A percentile compares a stretch with the other conserved stretches of the same genome.
Evolutionary conservation across 2,329 filamentous ascomycete genomes (phyloP).

Genomic region (Berkeleyomyces basicola): DNA sequence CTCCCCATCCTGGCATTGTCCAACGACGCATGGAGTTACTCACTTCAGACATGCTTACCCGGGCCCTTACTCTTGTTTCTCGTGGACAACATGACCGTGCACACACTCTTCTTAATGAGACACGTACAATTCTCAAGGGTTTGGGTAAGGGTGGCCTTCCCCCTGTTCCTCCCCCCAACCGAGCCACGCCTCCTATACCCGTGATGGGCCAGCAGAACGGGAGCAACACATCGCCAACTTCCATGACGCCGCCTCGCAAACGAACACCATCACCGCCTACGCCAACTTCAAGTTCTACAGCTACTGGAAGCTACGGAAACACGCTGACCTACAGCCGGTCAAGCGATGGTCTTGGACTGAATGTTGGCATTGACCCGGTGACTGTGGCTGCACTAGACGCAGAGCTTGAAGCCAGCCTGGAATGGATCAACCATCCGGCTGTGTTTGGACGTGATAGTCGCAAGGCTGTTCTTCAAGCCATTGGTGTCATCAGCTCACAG

Average conservation of each 20-base stretch:
- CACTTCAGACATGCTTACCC: constrained; percentile 93
- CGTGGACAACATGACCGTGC: constrained; percentile 87
- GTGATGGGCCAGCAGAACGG: background rate
- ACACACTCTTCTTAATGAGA: constrained; percentile 82
- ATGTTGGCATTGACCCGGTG: constrained; percentile 63
- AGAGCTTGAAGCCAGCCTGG: constrained; percentile 75
- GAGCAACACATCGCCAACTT: constrained; percentile 23
- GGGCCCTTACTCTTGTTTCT: constrained; percentile 78
- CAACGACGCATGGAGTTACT: constrained; percentile 94
- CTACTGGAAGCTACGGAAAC: constrained; percentile 24
- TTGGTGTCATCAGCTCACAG: constrained; percentile 91
- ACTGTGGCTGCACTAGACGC: constrained; percentile 79
- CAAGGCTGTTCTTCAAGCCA: constrained; percentile 90
- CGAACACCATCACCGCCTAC: constrained; percentile 38
- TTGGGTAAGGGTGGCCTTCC: constrained; percentile 89
- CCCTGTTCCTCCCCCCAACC: constrained; percentile 52
- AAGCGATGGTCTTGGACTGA: constrained; percentile 39
- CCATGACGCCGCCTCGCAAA: constrained; percentile 36
- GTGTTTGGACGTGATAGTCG: constrained; percentile 87
- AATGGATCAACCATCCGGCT: constrained; percentile 96
- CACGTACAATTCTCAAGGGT: constrained; percentile 85
- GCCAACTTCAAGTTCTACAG: constrained; percentile 28
- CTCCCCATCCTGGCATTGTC: constrained; percentile 85
- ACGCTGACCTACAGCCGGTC: constrained; percentile 35
- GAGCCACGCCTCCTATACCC: constrained; percentile 22